Evolutionary conservation across 495 filamentous ascomycete species (phyloP), one percentile per base, ranked within the genome.

Genomic region (Astrothelium subdiscretum): DNA sequence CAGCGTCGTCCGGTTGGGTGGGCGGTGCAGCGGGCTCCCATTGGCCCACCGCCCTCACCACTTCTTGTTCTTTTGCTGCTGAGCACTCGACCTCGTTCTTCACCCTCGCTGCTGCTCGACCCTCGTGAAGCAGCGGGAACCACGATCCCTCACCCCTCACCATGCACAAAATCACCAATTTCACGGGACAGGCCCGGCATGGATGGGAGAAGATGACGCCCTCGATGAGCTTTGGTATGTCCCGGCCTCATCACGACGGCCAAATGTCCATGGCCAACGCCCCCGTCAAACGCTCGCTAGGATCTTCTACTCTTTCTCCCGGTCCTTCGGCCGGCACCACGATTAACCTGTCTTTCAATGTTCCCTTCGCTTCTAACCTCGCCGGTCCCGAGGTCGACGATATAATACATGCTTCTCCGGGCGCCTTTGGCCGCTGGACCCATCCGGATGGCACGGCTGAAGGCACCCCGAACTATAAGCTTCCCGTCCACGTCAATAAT

Each of bases 111-210:
- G 48, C 48, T 54, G 48, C 48, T 54, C 48, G 12, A 15, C 20
- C 24, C 24, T 20, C 24, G 8, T 20, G 48, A 54, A 54, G 48
- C 48, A 54, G 48, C 48, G 48, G 15, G 48, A 20, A 12, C n/a
- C n/a, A n/a, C n/a, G n/a, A n/a, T n/a, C 57, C 26, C 43, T 15
- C 13, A 22, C 18, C 26, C 40, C 31, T 54, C 60, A 18, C 70
- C 75, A 95, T 96, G 91, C 92, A 95, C 81, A 95, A 92, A 78
- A 86, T 96, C 71, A 85, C 87, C 75, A 92, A 89, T 77, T 90
- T 95, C 69, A 85, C 85, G 67, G 83, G 84, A 73, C 77, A 79
- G 66, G 85, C 85, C 81, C 88, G 91, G 79, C 90, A 95, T 85
- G 92, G 90, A 81, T 89, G 87, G 81, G 90, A 95, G 78, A 85